Conservation (phyloP, 1,139 yeast genomes). For the Saccharomycopsis crataegensis region DNA sequence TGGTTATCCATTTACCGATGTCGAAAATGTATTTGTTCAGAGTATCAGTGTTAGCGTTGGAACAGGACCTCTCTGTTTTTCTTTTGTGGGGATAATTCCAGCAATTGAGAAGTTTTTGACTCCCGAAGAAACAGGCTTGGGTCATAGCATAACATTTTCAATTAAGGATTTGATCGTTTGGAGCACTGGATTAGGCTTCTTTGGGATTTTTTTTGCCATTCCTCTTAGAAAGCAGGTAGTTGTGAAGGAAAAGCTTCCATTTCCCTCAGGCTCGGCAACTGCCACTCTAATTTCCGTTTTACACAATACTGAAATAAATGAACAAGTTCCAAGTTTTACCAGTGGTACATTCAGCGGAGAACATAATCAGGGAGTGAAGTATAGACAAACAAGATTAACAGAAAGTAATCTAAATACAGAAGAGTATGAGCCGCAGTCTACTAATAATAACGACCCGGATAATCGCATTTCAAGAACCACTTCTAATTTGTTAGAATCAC, state of each 20-base stretch:
- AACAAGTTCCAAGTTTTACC: slow-evolving; percentile 24
- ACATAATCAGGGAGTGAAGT: background rate
- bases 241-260: slow-evolving; percentile 74
- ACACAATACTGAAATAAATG: slow-evolving; percentile 57
- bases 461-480: background rate
- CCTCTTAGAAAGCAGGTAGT: slow-evolving; percentile 82
- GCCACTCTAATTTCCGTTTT: slow-evolving; percentile 86
- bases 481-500: slow-evolving; percentile 26
- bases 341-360: slow-evolving; percentile 5
- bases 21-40: slow-evolving; percentile 86
- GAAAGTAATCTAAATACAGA: background rate
- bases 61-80: slow-evolving; percentile 93
- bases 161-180: slow-evolving; percentile 57
- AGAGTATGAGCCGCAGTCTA: background rate
- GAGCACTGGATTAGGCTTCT: slow-evolving; percentile 82
- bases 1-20: slow-evolving; percentile 62
- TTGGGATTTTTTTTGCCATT: slow-evolving; percentile 93
- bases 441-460: background rate
- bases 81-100: slow-evolving; percentile 93
- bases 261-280: slow-evolving; percentile 95
- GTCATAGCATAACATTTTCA: slow-evolving; percentile 31
- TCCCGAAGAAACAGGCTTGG: slow-evolving; percentile 54
- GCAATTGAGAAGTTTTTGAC: slow-evolving; percentile 87
- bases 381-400: background rate
- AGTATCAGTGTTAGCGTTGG: slow-evolving; percentile 96